Base-by-base conservation (phyloP, 2,329 filamentous ascomycete genomes). In the Colletotrichum abscissum region DNA sequence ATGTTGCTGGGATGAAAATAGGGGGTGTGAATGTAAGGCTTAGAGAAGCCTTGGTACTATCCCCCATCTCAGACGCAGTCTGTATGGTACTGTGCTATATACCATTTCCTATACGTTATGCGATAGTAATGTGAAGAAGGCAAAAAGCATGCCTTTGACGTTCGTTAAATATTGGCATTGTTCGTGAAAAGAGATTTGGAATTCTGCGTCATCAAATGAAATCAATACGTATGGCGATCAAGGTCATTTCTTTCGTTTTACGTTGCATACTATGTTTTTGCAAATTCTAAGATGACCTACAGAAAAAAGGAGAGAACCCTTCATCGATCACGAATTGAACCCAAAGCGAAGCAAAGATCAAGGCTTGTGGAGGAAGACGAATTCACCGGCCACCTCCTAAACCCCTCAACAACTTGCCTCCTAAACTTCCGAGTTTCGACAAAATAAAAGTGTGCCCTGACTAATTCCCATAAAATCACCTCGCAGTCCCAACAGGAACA, bases 61-160 rank as follows among this genome's bases (percentile, higher is more conserved):
- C 54, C 38, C 26, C 14, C 16, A n/a, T 52, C 33, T 57, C 46
- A 26, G 60, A 33, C 30, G 49, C 54, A 60, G 12, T n/a, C 24
- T 73, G 71, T 73, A 70, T 56, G 55, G 54, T 70, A 65, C 19
- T 70, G 55, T 71, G 60, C 16, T 64, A 73, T 66, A 73, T 73
- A 73, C 71, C 71, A 73, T 70, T 62, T 69, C 33, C 65, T 46
- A 22, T 65, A 30, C 60, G 46, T 66, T 42, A 46, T n/a, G 62
- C 26, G 24, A 57, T 42, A 19, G 24, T 46, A 28, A 69, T 57
- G 28, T 49, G 12, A 46, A 26, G 14, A 54, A 30, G 28, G 19
- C 30, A 58, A 54, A 42, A 12, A 35, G 33, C 57, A n/a, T 30
- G 59, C 24, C 58, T 42, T 52, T 58, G 30, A 59, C 26, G 38